A percentile compares a stretch with the other conserved stretches of the same genome.
Conservation (phyloP, 164 flowering plant species). For the Pachysandra terminalis region DNA sequence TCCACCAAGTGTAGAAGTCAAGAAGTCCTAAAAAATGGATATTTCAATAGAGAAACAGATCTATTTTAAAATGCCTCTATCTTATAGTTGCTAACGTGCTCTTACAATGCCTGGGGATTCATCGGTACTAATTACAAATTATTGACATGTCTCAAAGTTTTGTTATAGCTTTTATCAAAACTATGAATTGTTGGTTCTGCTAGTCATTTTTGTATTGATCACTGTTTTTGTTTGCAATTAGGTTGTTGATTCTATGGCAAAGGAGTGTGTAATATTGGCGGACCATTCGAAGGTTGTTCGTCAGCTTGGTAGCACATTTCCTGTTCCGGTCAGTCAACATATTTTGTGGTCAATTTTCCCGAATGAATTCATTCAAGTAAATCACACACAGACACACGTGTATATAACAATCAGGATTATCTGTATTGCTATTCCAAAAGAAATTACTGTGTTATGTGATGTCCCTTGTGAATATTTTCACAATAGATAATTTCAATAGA, state of each 20-base stretch:
- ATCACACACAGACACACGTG: too few relatives aligned
- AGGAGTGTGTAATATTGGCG: constrained; percentile 27
- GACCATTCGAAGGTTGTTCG: constrained; percentile 28
- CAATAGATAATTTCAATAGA: too few relatives aligned
- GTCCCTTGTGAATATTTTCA: too few relatives aligned
- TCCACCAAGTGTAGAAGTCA: too few relatives aligned
- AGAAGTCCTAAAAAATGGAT: too few relatives aligned
- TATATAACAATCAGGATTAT: too few relatives aligned
- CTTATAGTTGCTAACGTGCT: background rate
- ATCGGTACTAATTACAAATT: background rate
- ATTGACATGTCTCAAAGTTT: background rate
- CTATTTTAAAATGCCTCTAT: background rate
- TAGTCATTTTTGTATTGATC: background rate
- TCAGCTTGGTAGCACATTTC: constrained; percentile 32
- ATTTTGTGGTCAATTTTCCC: background rate
- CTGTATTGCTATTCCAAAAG: too few relatives aligned
- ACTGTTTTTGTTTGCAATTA: background rate
- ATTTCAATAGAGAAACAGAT: too few relatives aligned
- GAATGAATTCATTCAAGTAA: background rate
- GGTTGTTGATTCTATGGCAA: constrained; percentile 29
- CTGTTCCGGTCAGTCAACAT: constrained; percentile 25
- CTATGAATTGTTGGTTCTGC: background rate
- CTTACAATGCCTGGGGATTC: background rate
- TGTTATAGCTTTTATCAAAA: background rate
- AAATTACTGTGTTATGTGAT: too few relatives aligned